Conservation (phyloP, 345 rosid species). For the Salix koriyanagi region DNA sequence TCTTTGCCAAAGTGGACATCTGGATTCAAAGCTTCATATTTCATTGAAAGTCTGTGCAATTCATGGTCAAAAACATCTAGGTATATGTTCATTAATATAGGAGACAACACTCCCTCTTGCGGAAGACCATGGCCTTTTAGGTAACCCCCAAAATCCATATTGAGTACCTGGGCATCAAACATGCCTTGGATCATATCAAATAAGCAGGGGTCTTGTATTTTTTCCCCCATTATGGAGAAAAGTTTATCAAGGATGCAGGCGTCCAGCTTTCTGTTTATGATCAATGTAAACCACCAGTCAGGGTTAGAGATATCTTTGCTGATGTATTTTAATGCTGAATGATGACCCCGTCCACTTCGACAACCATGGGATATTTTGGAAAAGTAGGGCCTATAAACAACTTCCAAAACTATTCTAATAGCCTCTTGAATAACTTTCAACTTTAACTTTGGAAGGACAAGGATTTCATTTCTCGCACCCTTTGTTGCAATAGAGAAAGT, state of each 20-base stretch:
- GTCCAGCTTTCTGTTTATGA: conserved; percentile 51
- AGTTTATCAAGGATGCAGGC: conserved; percentile 44
- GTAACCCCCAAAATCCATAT: conserved; percentile 84
- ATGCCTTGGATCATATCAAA: conserved; percentile 49
- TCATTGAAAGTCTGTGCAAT: conserved; percentile 65
- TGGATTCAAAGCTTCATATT: conserved; percentile 63
- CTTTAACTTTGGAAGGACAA: conserved; percentile 66
- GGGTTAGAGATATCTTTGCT: conserved; percentile 51
- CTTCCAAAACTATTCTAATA: conserved; percentile 68
- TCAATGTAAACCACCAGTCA: conserved; percentile 82
- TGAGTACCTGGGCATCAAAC: conserved; percentile 67
- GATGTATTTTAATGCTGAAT: conserved; percentile 65
- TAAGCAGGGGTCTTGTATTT: conserved; percentile 50
- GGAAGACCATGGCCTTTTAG: conserved; percentile 96
- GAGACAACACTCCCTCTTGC: conserved; percentile 82
- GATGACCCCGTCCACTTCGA: conserved; percentile 75
- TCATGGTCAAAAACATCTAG: conserved; percentile 70
- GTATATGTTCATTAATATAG: conserved; percentile 75
- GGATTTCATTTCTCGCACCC: conserved; percentile 60
- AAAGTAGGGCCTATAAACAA: conserved; percentile 69
- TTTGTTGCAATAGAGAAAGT: conserved; percentile 49
- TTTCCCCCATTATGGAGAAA: conserved; percentile 57
- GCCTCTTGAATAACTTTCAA: conserved; percentile 77
- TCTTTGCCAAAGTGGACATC: conserved; percentile 22
- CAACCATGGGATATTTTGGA: conserved; percentile 90